phyloP scores from a whole-genome alignment of 208 protist species.

The Trypanosoma rangeli region DNA sequence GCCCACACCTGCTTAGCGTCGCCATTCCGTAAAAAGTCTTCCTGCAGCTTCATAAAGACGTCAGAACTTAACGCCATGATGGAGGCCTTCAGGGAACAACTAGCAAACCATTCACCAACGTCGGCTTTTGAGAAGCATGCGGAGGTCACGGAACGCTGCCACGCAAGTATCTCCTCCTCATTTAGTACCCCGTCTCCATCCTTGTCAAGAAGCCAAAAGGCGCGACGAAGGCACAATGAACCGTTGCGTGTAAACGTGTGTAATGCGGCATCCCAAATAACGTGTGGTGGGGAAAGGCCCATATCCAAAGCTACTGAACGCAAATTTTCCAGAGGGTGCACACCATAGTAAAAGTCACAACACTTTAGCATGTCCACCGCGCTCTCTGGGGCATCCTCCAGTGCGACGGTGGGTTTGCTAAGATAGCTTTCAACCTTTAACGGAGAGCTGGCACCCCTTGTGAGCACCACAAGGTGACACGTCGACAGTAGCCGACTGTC shows the following conservation, averaged over 20 bases:
- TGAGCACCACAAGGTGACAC: constrained; percentile 67
- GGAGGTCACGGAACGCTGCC: constrained; percentile 53
- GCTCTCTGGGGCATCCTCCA: constrained; percentile 42
- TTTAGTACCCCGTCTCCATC: constrained; percentile 69
- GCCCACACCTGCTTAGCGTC: constrained; percentile 63
- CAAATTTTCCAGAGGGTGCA: constrained; percentile 36
- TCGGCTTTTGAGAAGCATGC: constrained; percentile 38
- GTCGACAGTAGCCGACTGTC: constrained; percentile 56
- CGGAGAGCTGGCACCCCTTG: constrained; percentile 48
- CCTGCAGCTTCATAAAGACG: constrained; percentile 42
- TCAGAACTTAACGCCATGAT: constrained; percentile 6
- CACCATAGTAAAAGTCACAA: constrained; percentile 71
- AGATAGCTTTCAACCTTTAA: constrained; percentile 34
- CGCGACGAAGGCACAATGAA: constrained; percentile 50
- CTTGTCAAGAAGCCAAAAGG: constrained; percentile 86
- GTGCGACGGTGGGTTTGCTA: constrained; percentile 49
- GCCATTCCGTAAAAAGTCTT: constrained; percentile 40
- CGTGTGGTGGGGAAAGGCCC: constrained; percentile 63
- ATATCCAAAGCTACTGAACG: constrained; percentile 36
- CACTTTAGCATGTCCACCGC: constrained; percentile 45
- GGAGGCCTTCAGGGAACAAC: background rate
- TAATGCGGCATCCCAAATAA: constrained; percentile 66
- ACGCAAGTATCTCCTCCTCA: constrained; percentile 60
- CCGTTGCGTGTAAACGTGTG: constrained; percentile 56
- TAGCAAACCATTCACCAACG: constrained; percentile 29